Conservation (phyloP, 2,329 filamentous ascomycete genomes). For the Penicillium italicum region DNA sequence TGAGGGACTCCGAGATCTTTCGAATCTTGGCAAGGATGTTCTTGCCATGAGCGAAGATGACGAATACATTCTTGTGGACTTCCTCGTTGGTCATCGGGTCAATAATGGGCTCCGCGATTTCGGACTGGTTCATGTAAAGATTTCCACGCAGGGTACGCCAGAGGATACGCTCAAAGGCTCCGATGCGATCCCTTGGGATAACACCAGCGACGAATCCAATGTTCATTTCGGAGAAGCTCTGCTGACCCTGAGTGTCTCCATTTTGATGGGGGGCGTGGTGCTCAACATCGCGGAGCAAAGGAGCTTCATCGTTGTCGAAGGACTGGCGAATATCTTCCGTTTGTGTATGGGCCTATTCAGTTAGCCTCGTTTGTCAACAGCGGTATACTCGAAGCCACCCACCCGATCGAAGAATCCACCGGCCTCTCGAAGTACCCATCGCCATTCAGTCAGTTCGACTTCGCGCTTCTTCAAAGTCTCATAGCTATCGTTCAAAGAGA, state of each 20-base stretch:
- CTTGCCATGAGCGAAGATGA: slow-evolving; percentile 98
- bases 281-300: slow-evolving; percentile 87
- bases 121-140: slow-evolving; percentile 99
- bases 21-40: slow-evolving; percentile 98
- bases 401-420: slow-evolving; percentile 92
- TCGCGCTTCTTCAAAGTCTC: slow-evolving; percentile 97
- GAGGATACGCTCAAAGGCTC: slow-evolving; percentile 92
- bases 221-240: slow-evolving; percentile 95
- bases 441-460: slow-evolving; percentile 95
- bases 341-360: slow-evolving; percentile 71
- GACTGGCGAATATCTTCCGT: slow-evolving; percentile 95
- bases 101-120: slow-evolving; percentile 89
- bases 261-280: slow-evolving; percentile 65
- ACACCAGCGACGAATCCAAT: slow-evolving; percentile 98
- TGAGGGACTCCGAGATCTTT: slow-evolving; percentile 97
- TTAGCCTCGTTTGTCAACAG: not conserved
- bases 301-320: slow-evolving; percentile 82
- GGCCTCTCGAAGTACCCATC: slow-evolving; percentile 94
- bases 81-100: slow-evolving; percentile 90
- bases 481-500: slow-evolving; percentile 94
- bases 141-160: slow-evolving; percentile 97
- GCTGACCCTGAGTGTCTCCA: slow-evolving; percentile 62
- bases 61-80: slow-evolving; percentile 95
- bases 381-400: slow-evolving; percentile 9
- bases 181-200: slow-evolving; percentile 87